Percentiles rank a stretch among this genome's conserved stretches.
These are phyloP conservation scores for Diospyros lotus DNA, from an alignment of 148 eudicot genomes.

Conservation along the genomic window DNA sequence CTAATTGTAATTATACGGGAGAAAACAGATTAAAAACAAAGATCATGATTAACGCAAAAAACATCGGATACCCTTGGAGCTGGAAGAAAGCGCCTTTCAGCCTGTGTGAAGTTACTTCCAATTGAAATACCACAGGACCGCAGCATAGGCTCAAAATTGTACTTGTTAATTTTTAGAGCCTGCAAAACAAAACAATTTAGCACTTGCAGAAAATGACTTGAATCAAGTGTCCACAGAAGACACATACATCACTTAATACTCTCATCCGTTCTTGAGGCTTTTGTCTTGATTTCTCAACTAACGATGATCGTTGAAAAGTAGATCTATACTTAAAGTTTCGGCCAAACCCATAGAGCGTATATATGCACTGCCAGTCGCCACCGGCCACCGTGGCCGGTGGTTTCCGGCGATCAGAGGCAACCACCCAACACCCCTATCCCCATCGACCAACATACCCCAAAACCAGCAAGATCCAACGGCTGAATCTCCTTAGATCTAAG, in stretches of 20 bases:
- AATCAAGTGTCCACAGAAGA: neutral
- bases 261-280: slow-evolving; percentile 92
- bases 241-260: slow-evolving; percentile 57
- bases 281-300: slow-evolving; percentile 92
- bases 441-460: no score
- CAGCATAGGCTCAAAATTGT: slow-evolving; percentile 82
- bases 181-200: slow-evolving; percentile 20
- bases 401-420: no score
- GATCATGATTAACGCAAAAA: no score
- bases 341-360: no score
- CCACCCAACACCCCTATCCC: no score
- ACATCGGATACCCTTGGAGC: slow-evolving; percentile 62
- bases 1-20: neutral
- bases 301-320: slow-evolving; percentile 63
- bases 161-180: slow-evolving; percentile 77
- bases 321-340: no score
- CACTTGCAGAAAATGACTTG: neutral
- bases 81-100: slow-evolving; percentile 77
- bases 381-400: no score
- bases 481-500: no score
- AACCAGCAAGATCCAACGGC: no score
- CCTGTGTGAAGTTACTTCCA: slow-evolving; percentile 54
- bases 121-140: slow-evolving; percentile 77
- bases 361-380: no score
- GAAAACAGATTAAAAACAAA: no score